These are phyloP conservation scores for Grosmannia serpens DNA, from an alignment of 2,329 filamentous ascomycete species.

Conservation along the genomic window DNA sequence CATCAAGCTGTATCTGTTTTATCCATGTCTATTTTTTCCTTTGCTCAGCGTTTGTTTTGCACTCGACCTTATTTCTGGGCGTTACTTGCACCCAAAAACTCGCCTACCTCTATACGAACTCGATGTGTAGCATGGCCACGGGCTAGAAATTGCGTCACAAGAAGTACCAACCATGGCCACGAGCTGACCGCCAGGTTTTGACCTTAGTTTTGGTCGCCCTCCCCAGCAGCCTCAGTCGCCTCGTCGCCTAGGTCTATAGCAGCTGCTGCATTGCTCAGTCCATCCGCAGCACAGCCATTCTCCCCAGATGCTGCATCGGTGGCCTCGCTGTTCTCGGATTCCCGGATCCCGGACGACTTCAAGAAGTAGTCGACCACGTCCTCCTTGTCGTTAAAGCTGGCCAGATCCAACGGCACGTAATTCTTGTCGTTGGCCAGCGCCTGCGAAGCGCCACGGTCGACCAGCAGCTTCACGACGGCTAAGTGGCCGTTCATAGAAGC, in stretches of 20 bases:
- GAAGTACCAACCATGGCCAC: no score
- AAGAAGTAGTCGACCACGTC: slow-evolving; percentile 53
- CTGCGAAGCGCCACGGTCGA: slow-evolving; percentile 67
- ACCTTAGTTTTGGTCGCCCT: not conserved
- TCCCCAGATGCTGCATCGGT: not conserved
- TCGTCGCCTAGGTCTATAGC: slow-evolving; percentile 1
- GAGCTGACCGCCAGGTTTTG: no score
- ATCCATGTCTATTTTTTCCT: no score
- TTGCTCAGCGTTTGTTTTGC: no score
- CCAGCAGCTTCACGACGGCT: slow-evolving; percentile 62
- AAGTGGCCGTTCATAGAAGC: slow-evolving; percentile 83
- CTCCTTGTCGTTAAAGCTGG: slow-evolving; percentile 57
- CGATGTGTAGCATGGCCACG: no score
- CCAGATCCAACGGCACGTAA: slow-evolving; percentile 67
- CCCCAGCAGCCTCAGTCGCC: not conserved
- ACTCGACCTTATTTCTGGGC: no score
- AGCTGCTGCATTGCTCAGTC: slow-evolving; percentile 4
- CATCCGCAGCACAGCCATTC: not conserved
- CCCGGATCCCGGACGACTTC: slow-evolving; percentile 26
- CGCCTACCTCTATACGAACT: no score
- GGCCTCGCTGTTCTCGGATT: slow-evolving; percentile 26
- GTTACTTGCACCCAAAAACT: no score
- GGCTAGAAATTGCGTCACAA: no score
- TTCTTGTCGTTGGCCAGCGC: slow-evolving; percentile 72
- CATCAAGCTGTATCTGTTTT: no score